Evolutionary conservation across 805 yeast genomes (phyloP).

Genomic region (Lipomyces yamanashiensis): DNA sequence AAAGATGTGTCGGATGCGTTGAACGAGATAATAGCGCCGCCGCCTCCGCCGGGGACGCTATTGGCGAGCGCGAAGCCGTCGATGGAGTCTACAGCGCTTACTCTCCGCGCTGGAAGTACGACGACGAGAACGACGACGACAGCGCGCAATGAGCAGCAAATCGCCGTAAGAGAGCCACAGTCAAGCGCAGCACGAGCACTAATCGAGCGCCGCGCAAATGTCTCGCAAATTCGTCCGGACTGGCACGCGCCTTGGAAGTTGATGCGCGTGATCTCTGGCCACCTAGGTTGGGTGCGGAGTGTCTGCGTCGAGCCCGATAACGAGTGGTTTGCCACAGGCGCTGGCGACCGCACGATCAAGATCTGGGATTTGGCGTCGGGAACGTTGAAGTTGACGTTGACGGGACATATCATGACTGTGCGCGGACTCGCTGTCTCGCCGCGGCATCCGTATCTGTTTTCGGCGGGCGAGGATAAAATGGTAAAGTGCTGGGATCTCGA

Average conservation of each 20-base stretch:
- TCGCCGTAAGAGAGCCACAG: background rate
- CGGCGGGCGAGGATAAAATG: constrained; percentile 91
- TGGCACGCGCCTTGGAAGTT: constrained; percentile 74
- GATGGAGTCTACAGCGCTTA: constrained; percentile 24
- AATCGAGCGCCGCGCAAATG: constrained; percentile 30
- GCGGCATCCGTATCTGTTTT: constrained; percentile 84
- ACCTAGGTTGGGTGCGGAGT: constrained; percentile 90
- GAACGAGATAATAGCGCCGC: constrained; percentile 29
- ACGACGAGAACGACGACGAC: background rate
- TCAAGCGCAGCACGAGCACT: constrained; percentile 24
- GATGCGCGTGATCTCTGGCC: constrained; percentile 79
- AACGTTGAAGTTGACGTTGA: constrained; percentile 69
- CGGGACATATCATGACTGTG: constrained; percentile 92
- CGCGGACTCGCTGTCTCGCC: constrained; percentile 73
- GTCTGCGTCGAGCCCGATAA: constrained; percentile 83
- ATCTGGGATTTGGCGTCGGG: constrained; percentile 87
- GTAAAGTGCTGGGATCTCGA: constrained; percentile 97
- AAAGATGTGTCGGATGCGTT: constrained; percentile 23
- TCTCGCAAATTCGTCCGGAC: constrained; percentile 39
- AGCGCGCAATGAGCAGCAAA: constrained; percentile 2
- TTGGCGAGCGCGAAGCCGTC: background rate
- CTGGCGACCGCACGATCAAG: constrained; percentile 84
- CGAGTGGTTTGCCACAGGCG: constrained; percentile 90
- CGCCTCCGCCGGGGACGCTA: constrained; percentile 32
- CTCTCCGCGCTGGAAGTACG: constrained; percentile 9